Percentiles rank a stretch among this genome's conserved stretches.
These are phyloP conservation scores for Kodamaea anthophila DNA, from an alignment of 1,139 yeast genomes.

Conservation along the genomic window DNA sequence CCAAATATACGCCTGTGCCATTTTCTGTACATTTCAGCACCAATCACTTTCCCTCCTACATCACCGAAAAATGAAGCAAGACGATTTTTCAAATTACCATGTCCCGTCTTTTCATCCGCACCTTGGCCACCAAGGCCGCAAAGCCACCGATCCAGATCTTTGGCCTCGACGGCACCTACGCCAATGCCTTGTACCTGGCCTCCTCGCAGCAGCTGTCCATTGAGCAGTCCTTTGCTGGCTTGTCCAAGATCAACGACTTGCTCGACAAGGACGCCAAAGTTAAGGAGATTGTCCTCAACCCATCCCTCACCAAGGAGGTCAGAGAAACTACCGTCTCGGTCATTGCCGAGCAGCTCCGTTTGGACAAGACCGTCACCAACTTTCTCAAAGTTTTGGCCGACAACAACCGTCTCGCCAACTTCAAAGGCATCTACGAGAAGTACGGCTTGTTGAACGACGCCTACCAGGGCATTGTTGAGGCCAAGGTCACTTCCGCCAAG, in stretches of 20 bases:
- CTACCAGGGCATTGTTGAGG: slow-evolving; percentile 86
- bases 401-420: slow-evolving; percentile 83
- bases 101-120: slow-evolving; percentile 64
- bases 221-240: slow-evolving; percentile 64
- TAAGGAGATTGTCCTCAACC: slow-evolving; percentile 61
- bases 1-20: no score
- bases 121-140: slow-evolving; percentile 55
- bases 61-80: no score
- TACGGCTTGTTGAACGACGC: slow-evolving; percentile 81
- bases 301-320: slow-evolving; percentile 74
- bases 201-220: slow-evolving; percentile 78
- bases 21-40: no score
- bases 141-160: slow-evolving; percentile 91
- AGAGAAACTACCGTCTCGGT: slow-evolving; percentile 66
- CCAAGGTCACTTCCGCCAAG: slow-evolving; percentile 83
- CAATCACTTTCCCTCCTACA: no score
- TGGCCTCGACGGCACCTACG: slow-evolving; percentile 96
- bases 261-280: slow-evolving; percentile 62
- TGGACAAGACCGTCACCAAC: slow-evolving; percentile 75
- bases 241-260: slow-evolving; percentile 51
- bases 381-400: slow-evolving; percentile 83
- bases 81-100: no score
- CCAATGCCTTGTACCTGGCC: slow-evolving; percentile 90
- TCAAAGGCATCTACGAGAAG: slow-evolving; percentile 61
- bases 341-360: slow-evolving; percentile 48